Conservation (phyloP, 2,329 filamentous ascomycete genomes). For the Xylariaceae sp. region DNA sequence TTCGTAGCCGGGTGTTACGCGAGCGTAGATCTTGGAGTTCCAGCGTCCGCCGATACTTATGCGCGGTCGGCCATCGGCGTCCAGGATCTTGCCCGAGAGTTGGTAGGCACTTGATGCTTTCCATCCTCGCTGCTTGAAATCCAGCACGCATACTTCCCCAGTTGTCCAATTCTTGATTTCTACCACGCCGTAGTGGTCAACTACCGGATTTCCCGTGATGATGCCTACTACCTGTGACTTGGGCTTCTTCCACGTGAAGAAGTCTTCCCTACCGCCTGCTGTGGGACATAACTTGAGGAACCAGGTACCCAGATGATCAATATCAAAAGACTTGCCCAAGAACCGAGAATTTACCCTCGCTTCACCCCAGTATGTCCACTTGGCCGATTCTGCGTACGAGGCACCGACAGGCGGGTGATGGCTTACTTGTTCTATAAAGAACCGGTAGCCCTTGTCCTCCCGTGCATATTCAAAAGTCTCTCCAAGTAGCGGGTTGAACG, state of each 20-base stretch:
- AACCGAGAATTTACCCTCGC: conserved; percentile 95
- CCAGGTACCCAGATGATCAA: conserved; percentile 95
- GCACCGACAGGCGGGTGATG: conserved; percentile 95
- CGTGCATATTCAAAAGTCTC: conserved; percentile 96
- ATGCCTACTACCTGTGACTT: conserved; percentile 97
- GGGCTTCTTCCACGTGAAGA: conserved; percentile 99
- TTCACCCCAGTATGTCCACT: conserved; percentile 97
- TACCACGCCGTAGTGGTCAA: conserved; percentile 98
- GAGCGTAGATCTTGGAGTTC: conserved; percentile 96
- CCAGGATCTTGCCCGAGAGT: conserved; percentile 80
- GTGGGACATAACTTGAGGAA: conserved; percentile 81
- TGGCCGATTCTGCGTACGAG: conserved; percentile 84
- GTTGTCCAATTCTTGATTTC: conserved; percentile 97
- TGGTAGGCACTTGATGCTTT: conserved; percentile 90
- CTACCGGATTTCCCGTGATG: conserved; percentile 89
- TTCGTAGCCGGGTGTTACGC: conserved; percentile 87
- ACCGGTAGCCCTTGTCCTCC: conserved; percentile 95
- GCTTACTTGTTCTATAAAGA: conserved; percentile 97
- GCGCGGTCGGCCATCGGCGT: conserved; percentile 71
- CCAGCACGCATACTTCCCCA: conserved; percentile 80
- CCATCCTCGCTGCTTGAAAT: conserved; percentile 96
- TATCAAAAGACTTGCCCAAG: conserved; percentile 95
- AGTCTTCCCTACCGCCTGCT: conserved; percentile 71
- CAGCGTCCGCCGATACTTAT: conserved; percentile 91
- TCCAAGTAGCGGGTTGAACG: conserved; percentile 92